Evolutionary conservation across 192 early-diverging fungal species (phyloP).

Genomic region (Entomortierella lignicola): DNA sequence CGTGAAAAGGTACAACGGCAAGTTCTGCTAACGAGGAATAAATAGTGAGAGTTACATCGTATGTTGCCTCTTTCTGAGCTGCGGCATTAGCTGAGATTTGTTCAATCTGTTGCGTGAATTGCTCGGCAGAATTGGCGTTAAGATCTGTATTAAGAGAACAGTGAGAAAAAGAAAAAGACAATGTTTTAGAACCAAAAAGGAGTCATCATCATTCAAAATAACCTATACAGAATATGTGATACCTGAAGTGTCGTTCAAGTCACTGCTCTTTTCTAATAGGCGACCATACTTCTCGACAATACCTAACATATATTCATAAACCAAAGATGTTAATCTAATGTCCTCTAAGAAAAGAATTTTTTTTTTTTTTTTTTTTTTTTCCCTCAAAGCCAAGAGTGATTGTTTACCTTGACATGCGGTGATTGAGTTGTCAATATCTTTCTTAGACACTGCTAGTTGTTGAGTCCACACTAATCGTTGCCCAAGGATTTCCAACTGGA

Average conservation of each 20-base stretch:
- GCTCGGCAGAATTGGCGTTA: constrained; percentile 18
- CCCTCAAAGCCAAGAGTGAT: not conserved
- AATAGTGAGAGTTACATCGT: constrained; percentile 39
- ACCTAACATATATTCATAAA: constrained; percentile 1
- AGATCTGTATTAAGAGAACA: constrained; percentile 19
- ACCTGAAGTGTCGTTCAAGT: constrained; percentile 23
- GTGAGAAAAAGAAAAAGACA: not conserved
- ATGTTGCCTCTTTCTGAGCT: constrained; percentile 27
- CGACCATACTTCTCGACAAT: constrained; percentile 22
- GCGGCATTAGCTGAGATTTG: constrained; percentile 17
- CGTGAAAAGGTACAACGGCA: constrained; percentile 18
- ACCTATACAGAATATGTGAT: not conserved
- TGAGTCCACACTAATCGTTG: constrained; percentile 50
- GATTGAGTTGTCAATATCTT: constrained; percentile 12
- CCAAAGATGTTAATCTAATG: too few species aligned
- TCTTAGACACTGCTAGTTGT: constrained; percentile 28
- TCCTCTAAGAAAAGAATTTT: too few species aligned
- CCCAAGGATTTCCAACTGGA: constrained; percentile 52
- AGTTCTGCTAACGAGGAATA: constrained; percentile 37
- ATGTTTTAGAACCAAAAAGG: not conserved
- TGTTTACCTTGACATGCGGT: constrained; percentile 20
- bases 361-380: too few species aligned
- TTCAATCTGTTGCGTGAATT: constrained; percentile 27
- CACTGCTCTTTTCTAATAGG: constrained; percentile 17
- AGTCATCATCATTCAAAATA: not conserved